Conservation (phyloP, 441 rosid genomes). For the Sinapis alba region DNA sequence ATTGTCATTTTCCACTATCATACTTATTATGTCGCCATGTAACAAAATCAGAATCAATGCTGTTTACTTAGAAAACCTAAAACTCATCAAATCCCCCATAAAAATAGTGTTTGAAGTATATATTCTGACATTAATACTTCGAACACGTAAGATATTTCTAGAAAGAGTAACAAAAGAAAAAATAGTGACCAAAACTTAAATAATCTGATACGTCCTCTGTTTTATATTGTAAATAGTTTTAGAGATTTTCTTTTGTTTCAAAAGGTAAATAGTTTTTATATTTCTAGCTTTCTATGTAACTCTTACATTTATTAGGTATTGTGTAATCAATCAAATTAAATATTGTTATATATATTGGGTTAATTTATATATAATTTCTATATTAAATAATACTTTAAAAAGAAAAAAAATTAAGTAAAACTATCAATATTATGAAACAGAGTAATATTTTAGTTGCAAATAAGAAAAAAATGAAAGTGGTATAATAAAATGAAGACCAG, state of each 20-base stretch:
- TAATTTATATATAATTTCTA: too few relatives aligned
- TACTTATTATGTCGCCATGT: not conserved
- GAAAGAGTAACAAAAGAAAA: not conserved
- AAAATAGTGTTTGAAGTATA: constrained; percentile 1
- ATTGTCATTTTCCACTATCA: not conserved
- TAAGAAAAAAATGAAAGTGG: not conserved
- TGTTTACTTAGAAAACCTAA: not conserved
- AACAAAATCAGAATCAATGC: not conserved
- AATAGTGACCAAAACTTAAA: not conserved
- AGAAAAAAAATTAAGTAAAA: too few relatives aligned
- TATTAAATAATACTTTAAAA: too few relatives aligned
- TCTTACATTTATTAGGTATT: too few relatives aligned
- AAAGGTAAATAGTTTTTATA: too few relatives aligned
- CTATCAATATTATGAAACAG: too few relatives aligned
- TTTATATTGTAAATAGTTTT: too few relatives aligned
- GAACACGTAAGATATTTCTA: constrained; percentile 4
- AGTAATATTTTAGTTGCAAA: not conserved
- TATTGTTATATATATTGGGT: too few relatives aligned
- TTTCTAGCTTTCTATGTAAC: too few relatives aligned
- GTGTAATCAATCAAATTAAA: too few relatives aligned
- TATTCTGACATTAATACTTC: not conserved
- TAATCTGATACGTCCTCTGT: not conserved
- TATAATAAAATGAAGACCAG: not conserved
- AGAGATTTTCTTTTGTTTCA: too few relatives aligned
- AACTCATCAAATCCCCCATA: not conserved